Percentiles rank a stretch among this genome's conserved stretches.
phyloP scores from a whole-genome alignment of 164 flowering plant species.

The Chimonanthus salicifolius region DNA sequence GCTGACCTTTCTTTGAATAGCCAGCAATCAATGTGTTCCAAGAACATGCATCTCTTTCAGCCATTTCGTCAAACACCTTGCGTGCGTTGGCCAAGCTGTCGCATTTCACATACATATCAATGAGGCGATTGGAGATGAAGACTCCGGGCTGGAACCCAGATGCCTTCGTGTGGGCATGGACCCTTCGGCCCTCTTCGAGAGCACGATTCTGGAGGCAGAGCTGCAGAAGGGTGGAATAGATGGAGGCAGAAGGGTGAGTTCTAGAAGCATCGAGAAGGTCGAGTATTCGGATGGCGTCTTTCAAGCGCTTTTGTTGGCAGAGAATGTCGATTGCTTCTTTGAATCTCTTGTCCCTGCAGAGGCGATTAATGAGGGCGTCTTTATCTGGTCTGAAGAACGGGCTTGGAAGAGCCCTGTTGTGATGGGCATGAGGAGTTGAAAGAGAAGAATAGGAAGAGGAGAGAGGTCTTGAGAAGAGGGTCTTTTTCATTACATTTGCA shows the following conservation, averaged over 20 bases:
- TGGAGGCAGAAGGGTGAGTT: slow-evolving; percentile 15
- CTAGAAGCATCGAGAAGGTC: slow-evolving; percentile 15
- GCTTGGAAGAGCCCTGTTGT: too few species aligned
- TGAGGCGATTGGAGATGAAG: slow-evolving; percentile 18
- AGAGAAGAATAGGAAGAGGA: too few species aligned
- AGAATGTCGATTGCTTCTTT: slow-evolving; percentile 20
- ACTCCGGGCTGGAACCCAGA: slow-evolving; percentile 16
- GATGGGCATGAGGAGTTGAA: too few species aligned
- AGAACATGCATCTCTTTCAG: slow-evolving; percentile 25
- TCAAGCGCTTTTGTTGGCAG: slow-evolving; percentile 20
- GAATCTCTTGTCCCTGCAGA: slow-evolving; percentile 22
- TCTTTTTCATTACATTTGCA: too few species aligned
- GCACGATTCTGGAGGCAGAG: slow-evolving; percentile 17
- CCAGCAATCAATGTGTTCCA: slow-evolving; percentile 30
- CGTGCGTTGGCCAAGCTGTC: slow-evolving; percentile 13
- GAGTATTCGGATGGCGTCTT: slow-evolving; percentile 20
- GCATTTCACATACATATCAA: slow-evolving; percentile 18
- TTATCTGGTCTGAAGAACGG: slow-evolving; percentile 5
- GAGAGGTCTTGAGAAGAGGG: too few species aligned
- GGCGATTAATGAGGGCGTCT: slow-evolving; percentile 6
- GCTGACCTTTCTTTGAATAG: slow-evolving; percentile 17
- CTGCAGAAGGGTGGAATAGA: slow-evolving; percentile 18
- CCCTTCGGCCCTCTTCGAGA: slow-evolving; percentile 19
- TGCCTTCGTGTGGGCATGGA: slow-evolving; percentile 14
- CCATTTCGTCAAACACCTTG: slow-evolving; percentile 22